Conservation (phyloP, 345 rosid genomes). For the Moricandia arvensis region DNA sequence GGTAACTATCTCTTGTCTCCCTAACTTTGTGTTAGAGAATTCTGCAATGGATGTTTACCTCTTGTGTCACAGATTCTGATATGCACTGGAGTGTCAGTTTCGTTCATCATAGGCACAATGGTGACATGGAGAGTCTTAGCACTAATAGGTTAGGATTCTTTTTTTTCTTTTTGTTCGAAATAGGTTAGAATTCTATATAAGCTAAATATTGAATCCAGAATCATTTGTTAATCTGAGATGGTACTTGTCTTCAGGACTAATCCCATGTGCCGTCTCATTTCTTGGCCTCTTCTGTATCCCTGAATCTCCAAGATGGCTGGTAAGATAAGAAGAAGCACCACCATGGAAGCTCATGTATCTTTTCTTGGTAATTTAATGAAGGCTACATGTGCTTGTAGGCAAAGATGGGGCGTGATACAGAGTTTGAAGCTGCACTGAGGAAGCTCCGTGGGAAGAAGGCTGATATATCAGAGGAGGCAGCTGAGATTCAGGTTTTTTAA, state of each 20-base stretch:
- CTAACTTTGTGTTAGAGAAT: neutral
- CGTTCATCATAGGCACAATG: constrained; percentile 81
- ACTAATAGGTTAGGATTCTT: constrained; percentile 62
- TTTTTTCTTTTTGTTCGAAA: too few relatives aligned
- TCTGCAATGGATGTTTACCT: neutral
- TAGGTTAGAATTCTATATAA: neutral
- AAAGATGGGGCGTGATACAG: constrained; percentile 56
- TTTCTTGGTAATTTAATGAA: constrained; percentile 1
- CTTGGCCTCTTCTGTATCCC: constrained; percentile 74
- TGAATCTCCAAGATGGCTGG: constrained; percentile 95
- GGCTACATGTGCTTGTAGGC: constrained; percentile 49
- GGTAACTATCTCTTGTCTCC: constrained; percentile 42
- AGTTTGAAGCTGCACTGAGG: constrained; percentile 66
- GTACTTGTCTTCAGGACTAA: constrained; percentile 52
- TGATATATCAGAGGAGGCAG: constrained; percentile 69
- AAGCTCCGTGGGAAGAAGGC: constrained; percentile 79
- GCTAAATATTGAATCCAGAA: neutral
- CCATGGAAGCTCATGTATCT: neutral
- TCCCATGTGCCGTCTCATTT: constrained; percentile 66
- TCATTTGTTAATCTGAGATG: neutral
- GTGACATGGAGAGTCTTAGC: constrained; percentile 86
- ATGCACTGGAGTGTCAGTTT: constrained; percentile 67
- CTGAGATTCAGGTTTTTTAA: constrained; percentile 65
- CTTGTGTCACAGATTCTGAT: constrained; percentile 68
- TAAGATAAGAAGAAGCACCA: constrained; percentile 27